Evolutionary conservation across 768 basidiomycete species (phyloP).

Genomic region (Suillus hirtellus): DNA sequence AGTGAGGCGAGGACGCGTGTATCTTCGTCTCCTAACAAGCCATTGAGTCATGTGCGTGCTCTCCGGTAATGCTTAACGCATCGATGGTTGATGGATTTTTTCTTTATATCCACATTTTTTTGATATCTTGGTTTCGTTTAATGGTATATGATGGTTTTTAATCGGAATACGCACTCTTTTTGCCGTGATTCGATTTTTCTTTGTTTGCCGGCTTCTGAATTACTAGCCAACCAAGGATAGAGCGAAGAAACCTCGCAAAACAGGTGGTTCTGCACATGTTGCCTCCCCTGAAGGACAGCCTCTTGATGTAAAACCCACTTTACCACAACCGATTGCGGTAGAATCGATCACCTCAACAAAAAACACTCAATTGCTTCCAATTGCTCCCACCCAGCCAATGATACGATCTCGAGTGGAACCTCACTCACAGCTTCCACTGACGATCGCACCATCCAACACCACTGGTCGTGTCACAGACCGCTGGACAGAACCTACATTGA

Average conservation of each 20-base stretch:
- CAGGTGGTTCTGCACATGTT: constrained; percentile 22
- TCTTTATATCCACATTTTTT: constrained; percentile 13
- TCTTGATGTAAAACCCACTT: background rate
- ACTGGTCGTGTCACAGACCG: constrained; percentile 28
- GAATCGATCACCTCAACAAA: constrained; percentile 1
- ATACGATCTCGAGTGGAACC: constrained; percentile 5
- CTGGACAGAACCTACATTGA: constrained; percentile 35
- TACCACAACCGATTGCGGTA: background rate
- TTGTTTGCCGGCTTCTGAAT: constrained; percentile 14
- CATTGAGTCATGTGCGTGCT: constrained; percentile 86
- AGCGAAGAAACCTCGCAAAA: constrained; percentile 66
- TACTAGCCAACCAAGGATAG: constrained; percentile 73
- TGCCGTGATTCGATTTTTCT: constrained; percentile 19
- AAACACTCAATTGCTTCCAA: constrained; percentile 5
- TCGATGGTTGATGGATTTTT: constrained; percentile 43
- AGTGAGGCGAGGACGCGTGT: constrained; percentile 20
- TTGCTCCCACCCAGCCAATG: constrained; percentile 1
- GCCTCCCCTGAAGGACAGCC: constrained; percentile 1
- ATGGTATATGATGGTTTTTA: constrained; percentile 30
- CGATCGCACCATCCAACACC: constrained; percentile 11
- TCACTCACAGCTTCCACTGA: constrained; percentile 9
- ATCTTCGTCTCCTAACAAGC: constrained; percentile 55
- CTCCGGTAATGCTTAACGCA: constrained; percentile 59
- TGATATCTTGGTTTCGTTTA: constrained; percentile 27
- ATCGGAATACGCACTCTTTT: constrained; percentile 26